Evolutionary conservation across 768 basidiomycete species (phyloP).

Genomic region (Termitomyces heimii): DNA sequence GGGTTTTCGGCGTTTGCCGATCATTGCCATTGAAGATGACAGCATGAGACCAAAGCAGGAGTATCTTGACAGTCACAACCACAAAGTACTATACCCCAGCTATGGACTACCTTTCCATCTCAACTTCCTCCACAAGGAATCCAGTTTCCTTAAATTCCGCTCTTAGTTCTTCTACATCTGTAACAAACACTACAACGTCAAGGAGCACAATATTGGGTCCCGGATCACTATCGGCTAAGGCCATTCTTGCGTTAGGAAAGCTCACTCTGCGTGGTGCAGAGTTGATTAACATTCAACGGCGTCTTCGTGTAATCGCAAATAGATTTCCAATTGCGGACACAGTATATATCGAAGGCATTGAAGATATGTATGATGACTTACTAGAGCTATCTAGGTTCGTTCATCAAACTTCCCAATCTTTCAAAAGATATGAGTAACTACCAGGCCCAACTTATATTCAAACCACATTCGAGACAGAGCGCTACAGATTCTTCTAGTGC

Average conservation of each 20-base stretch:
- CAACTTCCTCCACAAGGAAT: no score
- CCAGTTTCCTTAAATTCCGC: neutral
- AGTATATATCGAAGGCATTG: neutral
- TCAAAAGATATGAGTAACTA: neutral
- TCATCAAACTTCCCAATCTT: neutral
- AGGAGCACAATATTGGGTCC: neutral
- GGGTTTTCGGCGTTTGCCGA: no score
- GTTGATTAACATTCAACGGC: neutral
- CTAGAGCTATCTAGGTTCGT: neutral
- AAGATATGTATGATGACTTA: neutral
- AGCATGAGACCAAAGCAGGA: no score
- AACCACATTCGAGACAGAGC: neutral
- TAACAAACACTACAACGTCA: neutral
- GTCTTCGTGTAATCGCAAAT: neutral
- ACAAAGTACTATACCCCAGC: neutral
- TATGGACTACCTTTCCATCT: neutral
- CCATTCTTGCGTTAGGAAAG: neutral
- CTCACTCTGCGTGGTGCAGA: neutral
- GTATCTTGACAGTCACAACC: neutral
- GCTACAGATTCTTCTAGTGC: neutral
- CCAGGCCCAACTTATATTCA: neutral
- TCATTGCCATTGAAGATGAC: no score
- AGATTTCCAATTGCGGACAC: neutral
- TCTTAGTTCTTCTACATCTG: neutral
- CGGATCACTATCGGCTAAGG: neutral